Conservation (phyloP, 176 grass and related monocot genomes). For the Poa pratensis region DNA sequence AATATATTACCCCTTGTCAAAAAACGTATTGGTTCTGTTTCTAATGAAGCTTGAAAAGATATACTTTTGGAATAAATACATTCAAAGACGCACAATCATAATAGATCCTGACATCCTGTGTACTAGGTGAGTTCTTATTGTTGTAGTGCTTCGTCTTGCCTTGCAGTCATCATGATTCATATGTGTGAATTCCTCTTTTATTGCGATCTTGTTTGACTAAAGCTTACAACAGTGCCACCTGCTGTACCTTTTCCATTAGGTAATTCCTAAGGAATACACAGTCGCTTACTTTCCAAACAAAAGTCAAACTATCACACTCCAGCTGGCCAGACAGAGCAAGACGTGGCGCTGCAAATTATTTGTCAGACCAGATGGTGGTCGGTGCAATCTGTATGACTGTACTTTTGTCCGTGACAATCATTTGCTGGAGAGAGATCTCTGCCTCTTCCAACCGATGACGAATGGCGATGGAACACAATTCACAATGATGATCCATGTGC, state of each 20-base stretch:
- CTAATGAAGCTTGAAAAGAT: not conserved
- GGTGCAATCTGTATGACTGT: not conserved
- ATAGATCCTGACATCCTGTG: not conserved
- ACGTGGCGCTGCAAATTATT: not conserved
- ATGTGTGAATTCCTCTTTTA: not conserved
- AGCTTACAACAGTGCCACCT: not conserved
- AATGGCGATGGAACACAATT: not conserved
- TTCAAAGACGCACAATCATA: not conserved
- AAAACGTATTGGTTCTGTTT: not conserved
- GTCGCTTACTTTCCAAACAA: not conserved
- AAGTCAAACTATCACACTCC: not conserved
- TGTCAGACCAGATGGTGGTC: not conserved
- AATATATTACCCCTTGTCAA: too few relatives aligned
- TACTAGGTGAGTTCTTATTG: not conserved
- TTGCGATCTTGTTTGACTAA: not conserved
- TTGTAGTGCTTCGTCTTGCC: not conserved
- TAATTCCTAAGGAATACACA: not conserved
- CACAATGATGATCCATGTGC: not conserved
- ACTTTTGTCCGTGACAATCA: constrained; percentile 3
- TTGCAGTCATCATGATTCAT: not conserved
- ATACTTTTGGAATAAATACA: not conserved
- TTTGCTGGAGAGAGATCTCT: not conserved
- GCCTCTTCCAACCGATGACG: not conserved
- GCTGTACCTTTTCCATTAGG: not conserved
- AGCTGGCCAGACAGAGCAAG: not conserved